Evolutionary conservation across 768 basidiomycete species (phyloP).

Genomic region (Panaeolus cyanescens): DNA sequence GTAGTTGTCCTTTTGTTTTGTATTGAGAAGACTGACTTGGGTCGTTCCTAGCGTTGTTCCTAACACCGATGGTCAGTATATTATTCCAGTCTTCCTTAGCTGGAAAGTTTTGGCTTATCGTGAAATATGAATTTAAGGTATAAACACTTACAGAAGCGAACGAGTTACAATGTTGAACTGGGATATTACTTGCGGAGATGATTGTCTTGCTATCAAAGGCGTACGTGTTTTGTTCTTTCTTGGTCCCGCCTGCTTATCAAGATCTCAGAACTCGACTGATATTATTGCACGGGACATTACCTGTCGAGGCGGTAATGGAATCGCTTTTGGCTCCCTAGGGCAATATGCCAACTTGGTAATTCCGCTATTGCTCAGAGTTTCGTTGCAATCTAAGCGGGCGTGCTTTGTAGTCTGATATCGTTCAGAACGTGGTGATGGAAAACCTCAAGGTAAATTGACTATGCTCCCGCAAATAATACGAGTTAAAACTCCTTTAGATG

Average conservation of each 20-base stretch:
- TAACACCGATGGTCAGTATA: conserved; percentile 69
- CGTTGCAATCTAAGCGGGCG: neutral
- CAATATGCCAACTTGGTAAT: conserved; percentile 55
- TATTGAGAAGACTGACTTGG: neutral
- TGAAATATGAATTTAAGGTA: conserved; percentile 35
- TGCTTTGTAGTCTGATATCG: conserved; percentile 48
- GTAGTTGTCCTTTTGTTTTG: conserved; percentile 9
- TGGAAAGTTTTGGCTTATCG: too few relatives aligned
- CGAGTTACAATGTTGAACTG: conserved; percentile 50
- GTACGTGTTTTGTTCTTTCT: conserved; percentile 32
- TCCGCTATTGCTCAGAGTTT: neutral
- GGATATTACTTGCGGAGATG: conserved; percentile 66
- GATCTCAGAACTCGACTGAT: conserved; percentile 39
- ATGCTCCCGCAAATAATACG: neutral
- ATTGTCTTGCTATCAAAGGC: conserved; percentile 66
- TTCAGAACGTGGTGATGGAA: conserved; percentile 51
- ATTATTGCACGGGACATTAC: conserved; percentile 48
- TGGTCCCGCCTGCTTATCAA: neutral
- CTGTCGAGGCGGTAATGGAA: conserved; percentile 61
- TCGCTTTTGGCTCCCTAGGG: conserved; percentile 62
- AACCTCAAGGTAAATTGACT: conserved; percentile 38
- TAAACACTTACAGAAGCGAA: conserved; percentile 57
- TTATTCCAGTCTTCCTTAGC: too few relatives aligned
- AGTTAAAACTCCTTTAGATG: conserved; percentile 30
- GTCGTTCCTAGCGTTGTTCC: conserved; percentile 44